phyloP scores from a whole-genome alignment of 352 stramenopile genomes.

The Phytophthora fragariaefolia region DNA sequence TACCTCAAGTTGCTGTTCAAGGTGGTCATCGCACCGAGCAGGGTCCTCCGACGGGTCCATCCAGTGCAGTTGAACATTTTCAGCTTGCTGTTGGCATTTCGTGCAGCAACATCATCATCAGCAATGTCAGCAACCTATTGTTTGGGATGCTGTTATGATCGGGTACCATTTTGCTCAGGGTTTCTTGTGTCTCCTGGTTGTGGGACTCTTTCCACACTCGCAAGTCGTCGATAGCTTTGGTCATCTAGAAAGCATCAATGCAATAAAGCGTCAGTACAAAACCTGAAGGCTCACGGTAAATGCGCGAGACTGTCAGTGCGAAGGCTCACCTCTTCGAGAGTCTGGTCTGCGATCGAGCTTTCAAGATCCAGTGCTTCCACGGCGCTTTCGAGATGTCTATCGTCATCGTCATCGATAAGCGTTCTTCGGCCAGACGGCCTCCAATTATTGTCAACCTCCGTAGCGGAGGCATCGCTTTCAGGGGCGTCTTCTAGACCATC shows the following conservation, averaged over 20 bases:
- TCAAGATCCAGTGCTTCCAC: constrained; percentile 44
- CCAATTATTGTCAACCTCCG: constrained; percentile 25
- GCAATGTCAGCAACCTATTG: background rate
- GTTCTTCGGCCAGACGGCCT: constrained; percentile 8
- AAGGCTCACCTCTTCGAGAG: constrained; percentile 42
- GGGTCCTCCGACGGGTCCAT: background rate
- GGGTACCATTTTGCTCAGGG: constrained; percentile 41
- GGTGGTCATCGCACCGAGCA: constrained; percentile 2
- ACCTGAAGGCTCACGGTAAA: no score
- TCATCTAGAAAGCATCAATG: constrained; percentile 41
- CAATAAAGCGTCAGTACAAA: background rate
- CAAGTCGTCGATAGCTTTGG: constrained; percentile 47
- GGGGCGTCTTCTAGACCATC: constrained; percentile 6
- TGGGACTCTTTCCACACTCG: constrained; percentile 47
- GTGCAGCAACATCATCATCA: background rate
- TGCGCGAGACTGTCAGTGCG: background rate
- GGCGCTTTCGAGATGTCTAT: constrained; percentile 47
- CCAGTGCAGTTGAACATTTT: background rate
- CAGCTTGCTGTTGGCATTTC: background rate
- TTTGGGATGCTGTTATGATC: background rate
- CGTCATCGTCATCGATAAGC: constrained; percentile 41
- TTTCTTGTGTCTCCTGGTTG: constrained; percentile 32
- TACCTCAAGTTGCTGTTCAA: constrained; percentile 26
- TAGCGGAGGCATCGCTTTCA: constrained; percentile 11
- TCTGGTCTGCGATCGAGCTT: constrained; percentile 41